These are phyloP conservation scores for Penicillium steckii DNA, from an alignment of 495 filamentous ascomycete species.

Conservation along the genomic window DNA sequence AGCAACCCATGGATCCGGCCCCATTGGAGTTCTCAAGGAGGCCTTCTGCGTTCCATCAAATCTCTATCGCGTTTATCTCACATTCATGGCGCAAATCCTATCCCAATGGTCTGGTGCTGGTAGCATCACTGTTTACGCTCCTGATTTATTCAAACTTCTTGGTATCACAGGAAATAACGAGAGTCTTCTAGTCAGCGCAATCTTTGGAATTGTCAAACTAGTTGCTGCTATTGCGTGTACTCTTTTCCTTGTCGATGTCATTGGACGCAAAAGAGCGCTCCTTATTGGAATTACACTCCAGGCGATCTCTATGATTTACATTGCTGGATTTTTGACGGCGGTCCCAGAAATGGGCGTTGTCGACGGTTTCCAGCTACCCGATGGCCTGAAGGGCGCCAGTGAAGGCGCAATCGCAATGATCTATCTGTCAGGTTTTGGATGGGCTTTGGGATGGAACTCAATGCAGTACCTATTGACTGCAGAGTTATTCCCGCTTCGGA, in stretches of 20 bases:
- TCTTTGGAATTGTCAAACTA: conserved; percentile 72
- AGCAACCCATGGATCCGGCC: conserved; percentile 55
- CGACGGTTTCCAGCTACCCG: conserved; percentile 27
- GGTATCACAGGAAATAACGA: conserved; percentile 61
- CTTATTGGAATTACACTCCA: conserved; percentile 64
- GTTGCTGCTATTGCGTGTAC: conserved; percentile 61
- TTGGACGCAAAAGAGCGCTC: conserved; percentile 69
- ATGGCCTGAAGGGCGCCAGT: conserved; percentile 33
- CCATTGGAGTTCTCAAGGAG: conserved; percentile 56
- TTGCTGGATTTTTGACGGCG: conserved; percentile 62
- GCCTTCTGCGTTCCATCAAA: conserved; percentile 60
- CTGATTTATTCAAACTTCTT: conserved; percentile 63
- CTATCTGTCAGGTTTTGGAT: conserved; percentile 63
- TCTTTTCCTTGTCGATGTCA: conserved; percentile 70
- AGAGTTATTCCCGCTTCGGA: conserved; percentile 65
- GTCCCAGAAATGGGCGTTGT: conserved; percentile 46
- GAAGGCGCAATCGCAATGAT: conserved; percentile 64
- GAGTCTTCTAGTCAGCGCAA: conserved; percentile 62
- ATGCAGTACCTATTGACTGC: conserved; percentile 75
- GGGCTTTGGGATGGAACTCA: conserved; percentile 73
- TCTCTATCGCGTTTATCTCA: conserved; percentile 61
- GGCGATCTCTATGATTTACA: conserved; percentile 64
- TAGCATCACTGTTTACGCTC: conserved; percentile 65
- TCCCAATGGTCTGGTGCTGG: conserved; percentile 69
- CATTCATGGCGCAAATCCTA: conserved; percentile 58